Conservation (phyloP, 1,139 yeast genomes). For the Spathaspora sp. region DNA sequence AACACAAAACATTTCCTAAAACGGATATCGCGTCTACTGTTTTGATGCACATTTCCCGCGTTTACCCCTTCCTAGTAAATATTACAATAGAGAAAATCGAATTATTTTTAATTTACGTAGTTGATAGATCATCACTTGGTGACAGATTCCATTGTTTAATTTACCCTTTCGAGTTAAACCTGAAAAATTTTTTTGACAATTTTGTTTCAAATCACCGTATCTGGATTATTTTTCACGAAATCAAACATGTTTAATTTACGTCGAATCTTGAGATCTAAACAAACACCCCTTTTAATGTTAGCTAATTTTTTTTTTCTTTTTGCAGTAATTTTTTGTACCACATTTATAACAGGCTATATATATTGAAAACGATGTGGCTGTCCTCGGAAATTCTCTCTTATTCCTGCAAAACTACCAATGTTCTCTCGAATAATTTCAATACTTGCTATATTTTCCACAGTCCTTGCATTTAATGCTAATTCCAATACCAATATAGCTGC, state of each 20-base stretch:
- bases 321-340: not conserved
- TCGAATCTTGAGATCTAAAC: not conserved
- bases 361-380: not conserved
- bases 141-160: not conserved
- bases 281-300: not conserved
- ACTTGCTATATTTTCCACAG: not conserved
- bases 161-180: not conserved
- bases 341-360: not conserved
- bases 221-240: not conserved
- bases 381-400: too few relatives aligned
- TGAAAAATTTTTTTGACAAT: not conserved
- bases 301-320: not conserved
- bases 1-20: not conserved
- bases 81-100: not conserved
- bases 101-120: not conserved
- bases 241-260: too few relatives aligned
- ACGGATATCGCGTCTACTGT: not conserved
- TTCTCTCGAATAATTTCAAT: constrained; percentile 2
- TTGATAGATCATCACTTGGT: not conserved
- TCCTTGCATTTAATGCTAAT: constrained; percentile 14
- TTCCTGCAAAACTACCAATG: not conserved
- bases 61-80: not conserved
- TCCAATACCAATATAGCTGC: constrained; percentile 46
- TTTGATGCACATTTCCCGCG: not conserved
- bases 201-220: not conserved